phyloP scores from a whole-genome alignment of 768 basidiomycete species.

The Russula compacta region DNA sequence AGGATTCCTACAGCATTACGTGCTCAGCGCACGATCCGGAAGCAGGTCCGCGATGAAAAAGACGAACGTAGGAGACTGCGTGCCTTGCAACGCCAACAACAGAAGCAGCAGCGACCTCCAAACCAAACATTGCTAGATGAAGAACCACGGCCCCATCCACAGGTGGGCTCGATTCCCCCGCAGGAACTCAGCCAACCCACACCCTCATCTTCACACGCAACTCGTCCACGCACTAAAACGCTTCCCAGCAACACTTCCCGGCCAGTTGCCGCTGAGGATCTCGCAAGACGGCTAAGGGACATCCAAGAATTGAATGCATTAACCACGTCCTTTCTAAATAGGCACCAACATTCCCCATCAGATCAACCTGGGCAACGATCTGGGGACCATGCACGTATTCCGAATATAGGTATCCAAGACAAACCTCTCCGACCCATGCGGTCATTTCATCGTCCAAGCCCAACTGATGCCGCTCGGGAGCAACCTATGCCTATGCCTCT shows the following conservation, averaged over 20 bases:
- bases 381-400: slow-evolving; percentile 18
- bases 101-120: neutral
- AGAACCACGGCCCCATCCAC: neutral
- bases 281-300: slow-evolving; percentile 15
- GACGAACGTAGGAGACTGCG: slow-evolving; percentile 40
- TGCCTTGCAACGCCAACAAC: slow-evolving; percentile 21
- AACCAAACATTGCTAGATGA: neutral
- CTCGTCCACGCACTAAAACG: slow-evolving; percentile 16
- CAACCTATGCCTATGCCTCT: neutral
- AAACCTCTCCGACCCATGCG: slow-evolving; percentile 39
- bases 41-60: slow-evolving; percentile 60
- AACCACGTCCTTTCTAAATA: neutral
- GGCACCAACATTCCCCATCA: neutral
- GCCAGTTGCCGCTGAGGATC: slow-evolving; percentile 15
- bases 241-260: slow-evolving; percentile 13
- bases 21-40: slow-evolving; percentile 74
- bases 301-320: slow-evolving; percentile 7
- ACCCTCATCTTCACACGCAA: neutral
- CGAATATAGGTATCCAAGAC: slow-evolving; percentile 20
- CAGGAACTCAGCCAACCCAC: neutral
- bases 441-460: slow-evolving; percentile 50
- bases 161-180: neutral
- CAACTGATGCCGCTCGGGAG: slow-evolving; percentile 25
- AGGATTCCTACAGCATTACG: slow-evolving; percentile 74
- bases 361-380: slow-evolving; percentile 20